Evolutionary conservation across 352 stramenopile genomes (phyloP).

Genomic region (Pythium periplocum): DNA sequence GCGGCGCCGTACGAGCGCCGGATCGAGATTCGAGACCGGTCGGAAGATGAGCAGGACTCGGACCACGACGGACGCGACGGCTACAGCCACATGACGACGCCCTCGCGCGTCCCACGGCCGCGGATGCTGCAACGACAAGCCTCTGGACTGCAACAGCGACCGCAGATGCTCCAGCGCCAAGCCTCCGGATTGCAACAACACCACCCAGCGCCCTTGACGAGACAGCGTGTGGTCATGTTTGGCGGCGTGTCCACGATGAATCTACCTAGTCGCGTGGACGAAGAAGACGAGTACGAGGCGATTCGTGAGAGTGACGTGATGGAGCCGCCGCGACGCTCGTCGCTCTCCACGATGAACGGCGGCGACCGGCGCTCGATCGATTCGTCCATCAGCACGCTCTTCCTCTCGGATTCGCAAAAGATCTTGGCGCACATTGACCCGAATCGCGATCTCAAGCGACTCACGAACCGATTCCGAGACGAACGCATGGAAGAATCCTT

Average conservation of each 20-base stretch:
- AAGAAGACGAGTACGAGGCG: conserved; percentile 18
- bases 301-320: not conserved
- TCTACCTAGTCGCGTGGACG: conserved; percentile 17
- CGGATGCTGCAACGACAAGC: not conserved
- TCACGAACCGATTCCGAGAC: conserved; percentile 72
- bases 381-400: conserved; percentile 19
- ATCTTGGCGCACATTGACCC: conserved; percentile 55
- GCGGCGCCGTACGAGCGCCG: conserved; percentile 17
- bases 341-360: conserved; percentile 5
- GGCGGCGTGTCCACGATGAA: conserved; percentile 14
- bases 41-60: conserved; percentile 1
- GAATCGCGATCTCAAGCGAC: conserved; percentile 37
- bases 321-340: not conserved
- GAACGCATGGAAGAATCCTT: conserved; percentile 70
- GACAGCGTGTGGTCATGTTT: conserved; percentile 22
- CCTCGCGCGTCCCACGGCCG: conserved; percentile 2
- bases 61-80: conserved; percentile 4
- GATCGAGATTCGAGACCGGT: conserved; percentile 16
- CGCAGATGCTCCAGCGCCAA: too few relatives aligned
- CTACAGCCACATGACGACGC: conserved; percentile 16
- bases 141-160: too few relatives aligned
- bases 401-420: conserved; percentile 17
- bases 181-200: not conserved
- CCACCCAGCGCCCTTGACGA: not conserved
- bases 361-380: conserved; percentile 31